Conservation (phyloP, 352 stramenopile genomes). For the Pseudoperonospora humuli region DNA sequence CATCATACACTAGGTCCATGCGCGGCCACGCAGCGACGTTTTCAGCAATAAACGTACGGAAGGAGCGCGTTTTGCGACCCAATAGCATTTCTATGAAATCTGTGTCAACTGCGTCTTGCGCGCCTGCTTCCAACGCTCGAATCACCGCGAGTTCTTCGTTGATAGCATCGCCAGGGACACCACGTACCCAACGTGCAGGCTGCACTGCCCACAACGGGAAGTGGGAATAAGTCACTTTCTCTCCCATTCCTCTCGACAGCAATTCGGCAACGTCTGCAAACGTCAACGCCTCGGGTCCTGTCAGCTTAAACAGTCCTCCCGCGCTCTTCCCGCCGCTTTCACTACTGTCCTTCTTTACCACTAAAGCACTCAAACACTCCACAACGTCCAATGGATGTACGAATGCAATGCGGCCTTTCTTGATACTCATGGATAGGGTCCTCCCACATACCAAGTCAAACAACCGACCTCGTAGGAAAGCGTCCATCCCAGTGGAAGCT, state of each 20-base stretch:
- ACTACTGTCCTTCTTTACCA: slow-evolving; percentile 3
- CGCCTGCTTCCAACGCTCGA: slow-evolving; percentile 36
- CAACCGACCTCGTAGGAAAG: slow-evolving; percentile 38
- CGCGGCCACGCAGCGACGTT: slow-evolving; percentile 38
- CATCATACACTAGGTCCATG: slow-evolving; percentile 5
- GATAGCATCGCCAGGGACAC: slow-evolving; percentile 51
- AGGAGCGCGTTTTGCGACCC: slow-evolving; percentile 26
- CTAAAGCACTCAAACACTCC: slow-evolving; percentile 29
- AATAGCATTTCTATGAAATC: slow-evolving; percentile 31
- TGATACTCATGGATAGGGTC: slow-evolving; percentile 56
- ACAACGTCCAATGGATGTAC: slow-evolving; percentile 54
- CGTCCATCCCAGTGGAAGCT: slow-evolving; percentile 48
- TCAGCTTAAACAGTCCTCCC: slow-evolving; percentile 23
- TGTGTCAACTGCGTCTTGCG: slow-evolving; percentile 28
- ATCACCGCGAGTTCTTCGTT: slow-evolving; percentile 43
- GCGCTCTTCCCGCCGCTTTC: not conserved
- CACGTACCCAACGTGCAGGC: slow-evolving; percentile 61
- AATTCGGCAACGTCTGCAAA: slow-evolving; percentile 39
- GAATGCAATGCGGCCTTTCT: slow-evolving; percentile 46
- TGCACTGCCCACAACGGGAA: slow-evolving; percentile 73
- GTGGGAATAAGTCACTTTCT: slow-evolving; percentile 48
- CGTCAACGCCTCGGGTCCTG: slow-evolving; percentile 48
- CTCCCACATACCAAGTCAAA: slow-evolving; percentile 56
- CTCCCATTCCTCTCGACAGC: slow-evolving; percentile 32
- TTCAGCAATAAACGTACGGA: slow-evolving; percentile 39